These are phyloP conservation scores for Pharus latifolius DNA, from an alignment of 176 grass and related monocot species.

Conservation along the genomic window DNA sequence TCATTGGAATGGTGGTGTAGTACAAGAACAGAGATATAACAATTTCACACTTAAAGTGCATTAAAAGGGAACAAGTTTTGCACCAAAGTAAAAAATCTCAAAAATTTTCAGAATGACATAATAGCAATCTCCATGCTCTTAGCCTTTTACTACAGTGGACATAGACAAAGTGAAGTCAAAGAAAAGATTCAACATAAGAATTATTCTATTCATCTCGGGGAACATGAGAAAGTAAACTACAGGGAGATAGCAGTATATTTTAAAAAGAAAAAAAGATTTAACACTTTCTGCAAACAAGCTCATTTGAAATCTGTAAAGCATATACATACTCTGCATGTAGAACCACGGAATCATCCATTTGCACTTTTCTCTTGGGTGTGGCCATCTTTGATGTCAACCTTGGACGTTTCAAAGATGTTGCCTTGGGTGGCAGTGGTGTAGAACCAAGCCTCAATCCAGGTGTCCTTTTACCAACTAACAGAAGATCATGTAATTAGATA, in stretches of 20 bases:
- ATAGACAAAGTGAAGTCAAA: not conserved
- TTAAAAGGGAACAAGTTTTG: not conserved
- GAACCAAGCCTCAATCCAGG: slow-evolving; percentile 61
- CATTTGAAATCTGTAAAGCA: not conserved
- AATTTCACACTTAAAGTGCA: not conserved
- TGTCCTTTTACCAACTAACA: slow-evolving; percentile 73
- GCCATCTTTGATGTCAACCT: slow-evolving; percentile 41
- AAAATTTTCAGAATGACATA: too few relatives aligned
- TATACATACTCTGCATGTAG: slow-evolving; percentile 95
- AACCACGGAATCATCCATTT: slow-evolving; percentile 85
- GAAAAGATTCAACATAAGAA: not conserved
- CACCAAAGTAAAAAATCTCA: not conserved
- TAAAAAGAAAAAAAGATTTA: not conserved
- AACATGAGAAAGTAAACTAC: not conserved
- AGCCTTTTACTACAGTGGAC: too few relatives aligned
- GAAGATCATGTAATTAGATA: slow-evolving; percentile 27
- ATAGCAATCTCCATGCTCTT: too few relatives aligned
- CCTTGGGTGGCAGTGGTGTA: slow-evolving; percentile 44
- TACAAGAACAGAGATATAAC: not conserved
- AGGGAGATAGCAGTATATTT: not conserved
- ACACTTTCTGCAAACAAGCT: slow-evolving; percentile 9
- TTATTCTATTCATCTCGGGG: not conserved
- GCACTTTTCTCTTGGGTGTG: slow-evolving; percentile 72
- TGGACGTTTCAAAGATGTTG: slow-evolving; percentile 60
- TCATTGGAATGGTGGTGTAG: not conserved